Percentiles rank a stretch among this genome's conserved stretches.
Evolutionary conservation across 768 basidiomycete species (phyloP).

Genomic region (Collybia mongolica): DNA sequence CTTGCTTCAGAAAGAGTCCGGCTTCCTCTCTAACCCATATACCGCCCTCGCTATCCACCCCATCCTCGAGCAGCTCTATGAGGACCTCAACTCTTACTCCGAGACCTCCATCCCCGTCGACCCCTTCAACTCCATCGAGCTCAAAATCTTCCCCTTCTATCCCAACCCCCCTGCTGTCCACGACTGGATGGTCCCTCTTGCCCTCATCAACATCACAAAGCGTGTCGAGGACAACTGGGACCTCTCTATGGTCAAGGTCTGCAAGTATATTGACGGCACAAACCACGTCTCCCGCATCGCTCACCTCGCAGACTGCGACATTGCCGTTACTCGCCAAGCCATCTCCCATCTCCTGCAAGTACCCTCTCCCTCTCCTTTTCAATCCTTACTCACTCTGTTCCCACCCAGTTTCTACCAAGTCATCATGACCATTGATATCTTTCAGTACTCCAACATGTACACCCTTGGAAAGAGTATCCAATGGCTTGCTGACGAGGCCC

Average conservation of each 20-base stretch:
- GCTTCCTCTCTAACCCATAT: slow-evolving; percentile 75
- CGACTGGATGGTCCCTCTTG: slow-evolving; percentile 95
- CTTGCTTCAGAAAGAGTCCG: slow-evolving; percentile 72
- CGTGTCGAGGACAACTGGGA: slow-evolving; percentile 94
- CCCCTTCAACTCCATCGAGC: slow-evolving; percentile 89
- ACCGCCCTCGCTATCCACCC: slow-evolving; percentile 70
- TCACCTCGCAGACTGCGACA: slow-evolving; percentile 85
- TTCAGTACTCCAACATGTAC: slow-evolving; percentile 98
- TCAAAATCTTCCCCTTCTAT: slow-evolving; percentile 96
- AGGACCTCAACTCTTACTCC: slow-evolving; percentile 96
- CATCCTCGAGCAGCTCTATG: slow-evolving; percentile 94
- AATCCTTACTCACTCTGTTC: slow-evolving; percentile 8
- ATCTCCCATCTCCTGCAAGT: slow-evolving; percentile 89
- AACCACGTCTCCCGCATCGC: slow-evolving; percentile 93
- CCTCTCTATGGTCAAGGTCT: slow-evolving; percentile 87
- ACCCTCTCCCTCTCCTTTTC: not conserved
- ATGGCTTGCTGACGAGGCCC: slow-evolving; percentile 81
- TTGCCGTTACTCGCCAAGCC: slow-evolving; percentile 77
- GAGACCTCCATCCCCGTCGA: slow-evolving; percentile 93
- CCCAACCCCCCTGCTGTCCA: slow-evolving; percentile 88
- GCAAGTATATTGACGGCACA: slow-evolving; percentile 82
- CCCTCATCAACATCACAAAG: slow-evolving; percentile 79
- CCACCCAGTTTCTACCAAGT: slow-evolving; percentile 85
- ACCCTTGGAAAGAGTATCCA: slow-evolving; percentile 84
- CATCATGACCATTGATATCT: slow-evolving; percentile 95